Evolutionary conservation across 768 basidiomycete genomes (phyloP).

Genomic region (Boletus speciosus): DNA sequence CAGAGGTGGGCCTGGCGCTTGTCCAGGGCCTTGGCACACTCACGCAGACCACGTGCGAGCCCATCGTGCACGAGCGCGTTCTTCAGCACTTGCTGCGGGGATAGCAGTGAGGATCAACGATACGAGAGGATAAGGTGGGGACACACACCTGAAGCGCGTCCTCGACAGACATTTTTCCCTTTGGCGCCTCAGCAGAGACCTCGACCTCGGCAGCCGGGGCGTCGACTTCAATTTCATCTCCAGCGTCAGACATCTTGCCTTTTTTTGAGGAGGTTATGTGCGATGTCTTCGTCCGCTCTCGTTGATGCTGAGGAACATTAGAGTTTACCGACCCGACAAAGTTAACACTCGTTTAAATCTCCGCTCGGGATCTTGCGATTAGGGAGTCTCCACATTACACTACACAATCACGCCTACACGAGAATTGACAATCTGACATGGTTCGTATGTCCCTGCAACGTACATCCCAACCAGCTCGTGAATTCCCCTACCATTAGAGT

Average conservation of each 20-base stretch:
- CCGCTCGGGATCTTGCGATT: conserved; percentile 51
- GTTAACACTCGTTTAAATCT: conserved; percentile 40
- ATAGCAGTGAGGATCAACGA: conserved; percentile 4
- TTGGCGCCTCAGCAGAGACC: conserved; percentile 84
- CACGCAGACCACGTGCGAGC: conserved; percentile 95
- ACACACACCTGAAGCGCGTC: conserved; percentile 79
- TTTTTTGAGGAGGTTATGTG: conserved; percentile 8
- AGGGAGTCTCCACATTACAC: not conserved
- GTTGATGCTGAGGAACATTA: conserved; percentile 75
- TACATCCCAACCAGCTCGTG: conserved; percentile 3
- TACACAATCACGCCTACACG: not conserved
- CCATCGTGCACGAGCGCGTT: conserved; percentile 98
- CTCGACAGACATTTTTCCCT: conserved; percentile 94
- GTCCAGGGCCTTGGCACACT: conserved; percentile 97
- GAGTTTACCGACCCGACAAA: conserved; percentile 39
- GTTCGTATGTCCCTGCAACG: conserved; percentile 23
- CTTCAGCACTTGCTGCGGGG: conserved; percentile 90
- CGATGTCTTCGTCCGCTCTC: conserved; percentile 94
- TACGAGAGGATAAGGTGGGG: not conserved
- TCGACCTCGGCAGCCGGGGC: conserved; percentile 64
- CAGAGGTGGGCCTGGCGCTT: conserved; percentile 98
- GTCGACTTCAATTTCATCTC: conserved; percentile 86
- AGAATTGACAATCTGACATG: conserved; percentile 13
- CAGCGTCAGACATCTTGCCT: conserved; percentile 92
- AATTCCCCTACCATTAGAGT: conserved; percentile 45